phyloP scores from a whole-genome alignment of 169 alveolate genomes.

The Plasmodium malariae region DNA sequence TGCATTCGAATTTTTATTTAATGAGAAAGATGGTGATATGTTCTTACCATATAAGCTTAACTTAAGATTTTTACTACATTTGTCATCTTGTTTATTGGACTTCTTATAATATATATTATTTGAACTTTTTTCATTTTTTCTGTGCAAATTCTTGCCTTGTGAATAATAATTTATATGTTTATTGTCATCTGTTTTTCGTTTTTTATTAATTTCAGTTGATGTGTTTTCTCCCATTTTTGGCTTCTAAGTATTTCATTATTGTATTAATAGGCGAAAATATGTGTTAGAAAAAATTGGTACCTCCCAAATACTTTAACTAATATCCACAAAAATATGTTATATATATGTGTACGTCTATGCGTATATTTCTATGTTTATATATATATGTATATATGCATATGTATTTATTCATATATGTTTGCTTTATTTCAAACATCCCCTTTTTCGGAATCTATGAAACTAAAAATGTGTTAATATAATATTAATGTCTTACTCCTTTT shows the following conservation, averaged over 20 bases:
- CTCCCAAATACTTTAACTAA: too few species aligned
- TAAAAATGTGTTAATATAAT: too few species aligned
- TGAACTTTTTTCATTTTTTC: neutral
- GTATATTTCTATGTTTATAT: too few species aligned
- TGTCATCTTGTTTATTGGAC: neutral
- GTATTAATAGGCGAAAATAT: too few species aligned
- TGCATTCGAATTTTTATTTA: conserved; percentile 1
- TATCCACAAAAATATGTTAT: too few species aligned
- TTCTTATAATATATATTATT: neutral
- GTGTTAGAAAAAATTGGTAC: too few species aligned
- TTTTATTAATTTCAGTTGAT: conserved; percentile 17
- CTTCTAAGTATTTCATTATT: neutral
- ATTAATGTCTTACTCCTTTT: too few species aligned
- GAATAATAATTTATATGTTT: neutral
- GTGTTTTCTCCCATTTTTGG: conserved; percentile 39
- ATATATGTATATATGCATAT: too few species aligned
- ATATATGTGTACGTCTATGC: too few species aligned
- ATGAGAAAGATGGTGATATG: neutral
- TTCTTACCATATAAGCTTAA: neutral
- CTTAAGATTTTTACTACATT: neutral
- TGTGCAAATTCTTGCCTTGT: neutral
- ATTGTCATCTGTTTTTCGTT: conserved; percentile 18
- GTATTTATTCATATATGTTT: too few species aligned
- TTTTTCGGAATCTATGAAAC: too few species aligned
- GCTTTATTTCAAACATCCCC: too few species aligned